Evolutionary conservation across 2,329 filamentous ascomycete species (phyloP).

Genomic region (Claviceps purpurea): DNA sequence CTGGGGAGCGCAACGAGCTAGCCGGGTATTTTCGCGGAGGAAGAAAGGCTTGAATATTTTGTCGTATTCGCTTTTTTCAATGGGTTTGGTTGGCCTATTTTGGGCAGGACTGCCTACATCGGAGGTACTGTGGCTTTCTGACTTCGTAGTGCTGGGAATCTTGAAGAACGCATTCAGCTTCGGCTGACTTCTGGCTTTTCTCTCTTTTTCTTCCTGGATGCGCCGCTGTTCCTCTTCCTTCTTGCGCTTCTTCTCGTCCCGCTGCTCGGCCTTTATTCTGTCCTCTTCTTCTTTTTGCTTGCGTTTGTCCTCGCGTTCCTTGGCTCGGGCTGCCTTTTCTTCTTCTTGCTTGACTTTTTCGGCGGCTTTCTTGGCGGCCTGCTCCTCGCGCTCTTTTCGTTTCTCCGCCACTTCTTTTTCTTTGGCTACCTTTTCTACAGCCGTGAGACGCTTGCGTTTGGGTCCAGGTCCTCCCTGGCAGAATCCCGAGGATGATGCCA

Average conservation of each 20-base stretch:
- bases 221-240: conserved; percentile 34
- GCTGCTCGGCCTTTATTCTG: conserved; percentile 25
- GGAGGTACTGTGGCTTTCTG: conserved; percentile 19
- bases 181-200: conserved; percentile 34
- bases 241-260: conserved; percentile 32
- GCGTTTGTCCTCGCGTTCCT: conserved; percentile 26
- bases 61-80: conserved; percentile 42
- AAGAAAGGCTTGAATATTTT: conserved; percentile 72
- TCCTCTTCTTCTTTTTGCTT: conserved; percentile 30
- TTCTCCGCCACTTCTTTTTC: conserved; percentile 17
- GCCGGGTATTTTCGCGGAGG: conserved; percentile 54
- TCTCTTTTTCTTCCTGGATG: conserved; percentile 30
- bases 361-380: conserved; percentile 13
- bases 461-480: conserved; percentile 14
- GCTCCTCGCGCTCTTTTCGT: conserved; percentile 22
- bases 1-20: conserved; percentile 48
- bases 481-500: neutral
- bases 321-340: conserved; percentile 23
- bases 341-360: conserved; percentile 22
- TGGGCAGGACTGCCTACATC: conserved; percentile 18
- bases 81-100: conserved; percentile 7
- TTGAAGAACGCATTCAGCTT: conserved; percentile 33
- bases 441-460: conserved; percentile 30
- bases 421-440: conserved; percentile 20
- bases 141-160: conserved; percentile 26